Percentiles rank a stretch among this genome's conserved stretches.
Evolutionary conservation across 1,139 yeast species (phyloP).

Genomic region (Yamadazyma friedrichii): DNA sequence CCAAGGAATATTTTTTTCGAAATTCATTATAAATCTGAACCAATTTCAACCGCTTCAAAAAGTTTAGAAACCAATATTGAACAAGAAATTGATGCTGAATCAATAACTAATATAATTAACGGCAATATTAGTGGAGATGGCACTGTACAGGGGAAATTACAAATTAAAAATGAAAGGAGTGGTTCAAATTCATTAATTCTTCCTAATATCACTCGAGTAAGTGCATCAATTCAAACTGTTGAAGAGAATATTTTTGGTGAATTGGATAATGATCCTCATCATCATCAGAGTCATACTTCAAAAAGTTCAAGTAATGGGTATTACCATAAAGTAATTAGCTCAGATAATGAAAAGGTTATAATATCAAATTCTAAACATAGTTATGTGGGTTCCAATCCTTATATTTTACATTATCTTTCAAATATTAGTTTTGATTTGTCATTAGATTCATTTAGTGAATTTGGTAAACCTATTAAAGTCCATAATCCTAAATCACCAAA

Average conservation of each 20-base stretch:
- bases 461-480: slow-evolving; percentile 41
- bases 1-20: slow-evolving; percentile 75
- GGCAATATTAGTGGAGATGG: neutral
- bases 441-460: slow-evolving; percentile 63
- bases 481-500: slow-evolving; percentile 9
- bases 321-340: slow-evolving; percentile 34
- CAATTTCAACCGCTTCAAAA: slow-evolving; percentile 18
- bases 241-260: slow-evolving; percentile 66
- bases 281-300: slow-evolving; percentile 15
- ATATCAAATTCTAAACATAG: slow-evolving; percentile 49
- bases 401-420: slow-evolving; percentile 55
- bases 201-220: slow-evolving; percentile 32
- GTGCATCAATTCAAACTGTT: slow-evolving; percentile 56
- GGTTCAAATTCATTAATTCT: slow-evolving; percentile 27
- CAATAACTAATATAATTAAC: slow-evolving; percentile 2
- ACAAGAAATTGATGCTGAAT: slow-evolving; percentile 5
- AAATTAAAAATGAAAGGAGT: slow-evolving; percentile 11
- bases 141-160: neutral
- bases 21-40: slow-evolving; percentile 49
- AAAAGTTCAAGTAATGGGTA: slow-evolving; percentile 10
- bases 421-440: slow-evolving; percentile 56
- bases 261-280: slow-evolving; percentile 31
- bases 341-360: slow-evolving; percentile 34
- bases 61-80: slow-evolving; percentile 13
- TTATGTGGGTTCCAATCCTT: slow-evolving; percentile 66